These are phyloP conservation scores for Fusarium incarnatum DNA, from an alignment of 2,329 filamentous ascomycete species.

Conservation along the genomic window DNA sequence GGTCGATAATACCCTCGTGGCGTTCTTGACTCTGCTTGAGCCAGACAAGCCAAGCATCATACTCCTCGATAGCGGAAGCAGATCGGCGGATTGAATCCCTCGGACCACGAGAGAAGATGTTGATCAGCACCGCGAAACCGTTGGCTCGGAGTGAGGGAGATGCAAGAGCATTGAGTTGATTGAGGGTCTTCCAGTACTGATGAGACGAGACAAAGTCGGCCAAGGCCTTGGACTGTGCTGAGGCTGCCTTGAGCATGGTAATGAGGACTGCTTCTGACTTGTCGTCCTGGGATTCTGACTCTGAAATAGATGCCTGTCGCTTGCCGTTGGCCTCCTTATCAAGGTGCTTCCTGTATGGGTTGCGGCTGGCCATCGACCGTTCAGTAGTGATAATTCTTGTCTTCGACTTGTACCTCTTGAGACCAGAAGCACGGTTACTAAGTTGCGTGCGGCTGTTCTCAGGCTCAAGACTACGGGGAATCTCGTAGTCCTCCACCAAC, in stretches of 20 bases:
- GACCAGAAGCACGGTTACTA: constrained; percentile 74
- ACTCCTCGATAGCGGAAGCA: constrained; percentile 79
- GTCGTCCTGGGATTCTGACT: constrained; percentile 45
- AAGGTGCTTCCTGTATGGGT: constrained; percentile 64
- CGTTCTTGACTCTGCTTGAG: constrained; percentile 84
- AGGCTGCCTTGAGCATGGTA: constrained; percentile 80
- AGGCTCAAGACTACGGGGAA: constrained; percentile 73
- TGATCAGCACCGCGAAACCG: constrained; percentile 76
- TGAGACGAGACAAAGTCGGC: constrained; percentile 88
- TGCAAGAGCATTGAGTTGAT: constrained; percentile 74
- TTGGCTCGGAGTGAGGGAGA: constrained; percentile 72
- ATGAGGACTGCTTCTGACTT: constrained; percentile 69
- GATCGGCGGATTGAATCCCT: constrained; percentile 76
- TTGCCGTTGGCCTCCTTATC: constrained; percentile 26
- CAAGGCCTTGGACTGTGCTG: constrained; percentile 79
- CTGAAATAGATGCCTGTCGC: constrained; percentile 13
- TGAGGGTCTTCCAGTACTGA: constrained; percentile 84
- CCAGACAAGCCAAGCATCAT: constrained; percentile 85
- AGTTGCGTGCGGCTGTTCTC: constrained; percentile 71
- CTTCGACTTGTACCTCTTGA: constrained; percentile 70
- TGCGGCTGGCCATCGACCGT: constrained; percentile 65
- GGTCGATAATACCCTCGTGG: constrained; percentile 78
- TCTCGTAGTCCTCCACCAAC: constrained; percentile 84
- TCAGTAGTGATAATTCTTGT: constrained; percentile 67
- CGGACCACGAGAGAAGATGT: constrained; percentile 79